Evolutionary conservation across 2,329 filamentous ascomycete genomes (phyloP), one percentile per base, ranked within the genome.

Genomic region (Trichophyton verrucosum): DNA sequence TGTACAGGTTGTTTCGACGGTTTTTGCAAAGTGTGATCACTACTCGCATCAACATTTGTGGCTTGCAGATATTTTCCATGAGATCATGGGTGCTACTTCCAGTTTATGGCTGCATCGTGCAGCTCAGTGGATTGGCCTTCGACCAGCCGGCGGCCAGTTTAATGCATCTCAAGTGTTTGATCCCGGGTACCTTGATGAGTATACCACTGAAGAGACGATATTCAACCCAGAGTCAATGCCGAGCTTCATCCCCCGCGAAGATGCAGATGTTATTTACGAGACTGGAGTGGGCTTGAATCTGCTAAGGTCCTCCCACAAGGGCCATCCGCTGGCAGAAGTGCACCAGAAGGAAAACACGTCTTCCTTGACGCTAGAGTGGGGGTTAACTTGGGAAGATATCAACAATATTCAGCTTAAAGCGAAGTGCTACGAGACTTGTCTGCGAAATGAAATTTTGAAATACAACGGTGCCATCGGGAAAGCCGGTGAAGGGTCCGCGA

Each of bases 281-380:
- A 87, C 86, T 2, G 90, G 89, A 3, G 83, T 82, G 66, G 92
- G 87, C 69, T 73, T 95, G 56, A 82, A 87, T 6, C 84, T 94
- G 60, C 77, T 95, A 56, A 82, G 84, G 66, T 76, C 78, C 22
- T 84, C 87, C 65, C 87, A 94, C 69, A 81, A 88, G 3, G 77
- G 84, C 1, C 88, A 95, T 69, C 84, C 86, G 0, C 75, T 94
- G 47, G 81, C 83, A 13, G 78, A 78, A 47, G 68, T 77, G n/a
- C 75, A 77, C 27, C 74, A 80, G 4, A 70, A 83, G 4, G 66
- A 69, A 8, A 70, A 74, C 11, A 75, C 77, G 9, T 71, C 76
- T 5, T 81, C 84, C 11, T 86, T 87, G 2, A 71, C 72, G 13
- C 75, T 89, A 1, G 76, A 81, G 42, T 91, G 87, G 86, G 80